Base-by-base conservation (phyloP, 305 asterid species). In the Solanum hybrid region DNA sequence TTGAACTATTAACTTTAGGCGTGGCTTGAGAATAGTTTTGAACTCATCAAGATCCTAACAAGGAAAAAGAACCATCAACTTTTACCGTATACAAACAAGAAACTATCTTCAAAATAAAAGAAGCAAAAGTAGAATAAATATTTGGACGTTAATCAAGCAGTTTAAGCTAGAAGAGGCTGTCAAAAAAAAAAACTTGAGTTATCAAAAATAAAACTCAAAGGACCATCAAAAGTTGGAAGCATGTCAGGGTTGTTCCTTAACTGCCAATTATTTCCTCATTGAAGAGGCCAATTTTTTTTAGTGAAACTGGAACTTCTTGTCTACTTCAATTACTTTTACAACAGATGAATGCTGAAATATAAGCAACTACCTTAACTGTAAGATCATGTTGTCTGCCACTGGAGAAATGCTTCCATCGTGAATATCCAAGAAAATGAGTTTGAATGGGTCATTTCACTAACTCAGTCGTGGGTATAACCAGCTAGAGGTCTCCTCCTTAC, bases 11-110 rank as follows among this genome's bases (percentile, higher is more conserved):
- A 95, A 95, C 92, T 98, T 98, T 92, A 98, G 97, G 91, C 99
- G 98, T 89, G 99, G 99, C 93, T 97, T 98, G 88, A 98, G 97
- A 89, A 98, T 98, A 88, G 96, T 97, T 95, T 98, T 97, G 90
- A 97, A 98, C 95, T 97, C 99, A 38, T 98, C 99, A 92, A 97
- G 98, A 95, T 98, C 99, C 99, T 98, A 92, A 87, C 87, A 34
- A 82, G 91, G 86, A 87, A 81, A 70, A 36, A 76, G 79, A 89
- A 89, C 37, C 72, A 77, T 36, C 88, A 79, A 86, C 22, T 29
- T 83, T 22, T 31, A 85, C 77, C 7, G 12, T 20, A 57, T 85
- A 85, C 45, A 85, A 85, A 57, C 76, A 51, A 51, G 31, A 85
- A 85, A 57, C 45, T 31, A 31, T 31, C 88, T 31, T 51, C 77